These are phyloP conservation scores for Ustilago shanxiensis DNA, from an alignment of 1,284 basidiomycete genomes.

Conservation along the genomic window DNA sequence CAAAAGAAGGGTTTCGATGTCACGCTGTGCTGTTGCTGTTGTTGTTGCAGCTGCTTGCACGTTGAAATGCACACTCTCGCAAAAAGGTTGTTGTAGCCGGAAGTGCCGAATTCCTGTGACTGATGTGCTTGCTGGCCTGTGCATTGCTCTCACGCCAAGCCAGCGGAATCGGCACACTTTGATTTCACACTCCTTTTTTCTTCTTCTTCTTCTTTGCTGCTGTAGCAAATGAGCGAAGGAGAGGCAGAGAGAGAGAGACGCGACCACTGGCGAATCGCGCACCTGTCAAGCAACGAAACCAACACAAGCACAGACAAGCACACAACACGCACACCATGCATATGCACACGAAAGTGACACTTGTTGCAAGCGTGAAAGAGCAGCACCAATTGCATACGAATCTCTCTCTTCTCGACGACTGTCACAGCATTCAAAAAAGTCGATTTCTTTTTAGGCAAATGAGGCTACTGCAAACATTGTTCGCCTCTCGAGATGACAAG, in stretches of 20 bases:
- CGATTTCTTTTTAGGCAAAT: background rate
- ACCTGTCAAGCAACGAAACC: constrained; percentile 2
- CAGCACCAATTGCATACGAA: background rate
- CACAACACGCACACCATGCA: background rate
- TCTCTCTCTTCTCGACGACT: background rate
- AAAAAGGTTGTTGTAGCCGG: constrained; percentile 2
- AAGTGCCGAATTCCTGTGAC: constrained; percentile 6
- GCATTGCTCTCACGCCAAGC: constrained; percentile 14
- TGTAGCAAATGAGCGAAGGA: no score
- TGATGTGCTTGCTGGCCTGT: background rate
- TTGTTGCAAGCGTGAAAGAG: background rate
- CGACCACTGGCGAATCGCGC: no score
- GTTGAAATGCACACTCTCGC: background rate
- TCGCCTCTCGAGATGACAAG: background rate
- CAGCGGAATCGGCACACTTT: background rate
- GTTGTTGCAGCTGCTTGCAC: background rate
- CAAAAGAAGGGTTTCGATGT: background rate
- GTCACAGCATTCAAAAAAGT: background rate
- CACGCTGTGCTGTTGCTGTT: background rate
- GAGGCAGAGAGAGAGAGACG: no score
- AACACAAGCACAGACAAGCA: background rate
- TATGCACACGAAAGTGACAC: background rate
- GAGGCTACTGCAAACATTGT: background rate
- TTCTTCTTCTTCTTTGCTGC: no score
- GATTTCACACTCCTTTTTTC: background rate